Evolutionary conservation across 2,329 filamentous ascomycete genomes (phyloP), one percentile per base, ranked within the genome.

Genomic region (Coniella lustricola): DNA sequence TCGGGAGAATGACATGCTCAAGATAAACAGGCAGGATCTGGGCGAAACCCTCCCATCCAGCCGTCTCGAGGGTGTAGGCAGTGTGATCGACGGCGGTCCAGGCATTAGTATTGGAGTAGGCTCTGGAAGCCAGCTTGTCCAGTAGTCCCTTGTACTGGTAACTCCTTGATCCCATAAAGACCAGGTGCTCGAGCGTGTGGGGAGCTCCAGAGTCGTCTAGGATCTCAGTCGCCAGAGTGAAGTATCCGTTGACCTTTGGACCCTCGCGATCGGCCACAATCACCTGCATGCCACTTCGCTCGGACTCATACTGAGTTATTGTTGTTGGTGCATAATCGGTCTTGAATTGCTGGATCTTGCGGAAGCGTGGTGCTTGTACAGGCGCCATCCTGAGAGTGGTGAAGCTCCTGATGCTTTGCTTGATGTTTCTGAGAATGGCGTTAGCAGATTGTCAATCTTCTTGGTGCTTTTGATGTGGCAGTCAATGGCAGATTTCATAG

Each of bases 51-150:
- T 95, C 90, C 91, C 93, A 98, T 2, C 93, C 93, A 20, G 93
- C 93, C 10, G 90, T 93, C 60, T 96, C 88, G 14, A 98, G 75
- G 0, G 90, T 96, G 67, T 98, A 98, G 2, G 90, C 90, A 1
- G 94, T 98, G 63, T 97, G 90, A 59, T 97, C 93, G 12, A 87
- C 93, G 18, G 90, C 90, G 1, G 93, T 98, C 89, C 91, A 98
- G 3, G 93, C 93, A 67, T 98, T 98, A 29, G 93, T 98, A 50
- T 79, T 80, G 1, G 91, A 95, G 65, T 97, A 98, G 1, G 91
- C 89, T 55, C 94, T 81, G 4, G 89, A 95, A 3, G 93, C 89
- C 50, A 98, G 77, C 69, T 94, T 95, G 65, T 97, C 91, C 16
- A 98, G 77, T 35, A 98, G 82, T 1, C 93, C 93, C 66, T 97